Evolutionary conservation across 768 basidiomycete genomes (phyloP).

Genomic region (Suillus discolor): DNA sequence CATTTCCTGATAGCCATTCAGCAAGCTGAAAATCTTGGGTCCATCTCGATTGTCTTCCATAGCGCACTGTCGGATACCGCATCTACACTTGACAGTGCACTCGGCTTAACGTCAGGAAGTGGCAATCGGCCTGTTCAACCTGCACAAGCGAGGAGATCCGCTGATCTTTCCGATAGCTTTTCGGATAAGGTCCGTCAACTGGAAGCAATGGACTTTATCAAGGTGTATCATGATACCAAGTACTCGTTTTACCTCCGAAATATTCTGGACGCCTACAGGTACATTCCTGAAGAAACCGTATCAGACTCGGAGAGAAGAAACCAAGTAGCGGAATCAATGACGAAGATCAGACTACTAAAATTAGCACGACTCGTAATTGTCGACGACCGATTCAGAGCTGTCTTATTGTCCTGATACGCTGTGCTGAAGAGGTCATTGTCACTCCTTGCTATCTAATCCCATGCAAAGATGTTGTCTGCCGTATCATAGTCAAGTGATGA

Average conservation of each 20-base stretch:
- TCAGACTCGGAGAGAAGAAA: not conserved
- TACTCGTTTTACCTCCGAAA: conserved; percentile 51
- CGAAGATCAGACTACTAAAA: conserved; percentile 48
- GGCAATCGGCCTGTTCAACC: conserved; percentile 24
- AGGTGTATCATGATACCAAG: conserved; percentile 57
- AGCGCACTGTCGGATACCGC: conserved; percentile 24
- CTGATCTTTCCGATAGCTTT: conserved; percentile 13
- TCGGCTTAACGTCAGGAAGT: conserved; percentile 26
- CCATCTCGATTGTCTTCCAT: conserved; percentile 54
- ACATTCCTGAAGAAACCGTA: conserved; percentile 19
- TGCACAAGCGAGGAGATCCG: conserved; percentile 18
- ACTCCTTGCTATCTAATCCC: not conserved
- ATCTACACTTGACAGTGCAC: conserved; percentile 14
- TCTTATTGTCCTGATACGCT: conserved; percentile 39
- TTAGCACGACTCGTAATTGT: conserved; percentile 50
- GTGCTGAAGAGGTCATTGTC: not conserved
- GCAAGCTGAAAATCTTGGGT: conserved; percentile 40
- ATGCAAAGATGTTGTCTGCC: not conserved
- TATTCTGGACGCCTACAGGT: conserved; percentile 54
- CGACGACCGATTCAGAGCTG: conserved; percentile 49
- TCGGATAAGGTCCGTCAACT: conserved; percentile 26
- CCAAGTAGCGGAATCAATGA: conserved; percentile 9
- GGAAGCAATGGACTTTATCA: conserved; percentile 50
- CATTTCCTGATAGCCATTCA: conserved; percentile 46
- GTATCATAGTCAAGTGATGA: not conserved